phyloP scores from a whole-genome alignment of 2,329 filamentous ascomycete genomes.

The Nemania serpens region DNA sequence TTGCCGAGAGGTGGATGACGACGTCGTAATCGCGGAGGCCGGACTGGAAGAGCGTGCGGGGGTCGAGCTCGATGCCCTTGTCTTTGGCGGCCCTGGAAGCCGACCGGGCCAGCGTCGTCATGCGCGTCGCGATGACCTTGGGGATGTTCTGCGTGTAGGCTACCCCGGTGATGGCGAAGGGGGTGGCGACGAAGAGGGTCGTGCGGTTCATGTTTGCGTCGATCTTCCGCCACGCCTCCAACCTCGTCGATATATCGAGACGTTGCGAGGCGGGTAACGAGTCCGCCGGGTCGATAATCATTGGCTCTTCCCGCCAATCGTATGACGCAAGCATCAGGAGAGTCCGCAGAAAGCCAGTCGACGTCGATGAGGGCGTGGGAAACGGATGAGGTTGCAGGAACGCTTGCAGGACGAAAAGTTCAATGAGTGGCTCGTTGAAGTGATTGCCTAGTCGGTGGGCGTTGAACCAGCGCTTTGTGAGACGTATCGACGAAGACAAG shows the following conservation, averaged over 20 bases:
- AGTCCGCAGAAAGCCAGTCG: slow-evolving; percentile 80
- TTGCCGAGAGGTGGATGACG: slow-evolving; percentile 71
- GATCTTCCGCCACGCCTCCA: slow-evolving; percentile 84
- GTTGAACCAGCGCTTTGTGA: slow-evolving; percentile 89
- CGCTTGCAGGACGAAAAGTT: slow-evolving; percentile 76
- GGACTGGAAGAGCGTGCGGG: slow-evolving; percentile 70
- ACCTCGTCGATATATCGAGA: slow-evolving; percentile 67
- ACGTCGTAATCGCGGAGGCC: slow-evolving; percentile 82
- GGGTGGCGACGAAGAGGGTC: slow-evolving; percentile 80
- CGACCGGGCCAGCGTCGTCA: slow-evolving; percentile 80
- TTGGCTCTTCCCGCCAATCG: slow-evolving; percentile 87
- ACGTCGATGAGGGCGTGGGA: slow-evolving; percentile 73
- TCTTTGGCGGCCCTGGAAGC: slow-evolving; percentile 66
- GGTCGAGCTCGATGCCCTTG: slow-evolving; percentile 57
- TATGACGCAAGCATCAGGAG: slow-evolving; percentile 80
- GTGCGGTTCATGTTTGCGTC: slow-evolving; percentile 87
- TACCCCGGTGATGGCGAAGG: slow-evolving; percentile 75
- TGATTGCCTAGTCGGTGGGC: slow-evolving; percentile 67
- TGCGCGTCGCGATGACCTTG: slow-evolving; percentile 81
- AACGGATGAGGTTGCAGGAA: slow-evolving; percentile 86
- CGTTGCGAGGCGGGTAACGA: slow-evolving; percentile 66
- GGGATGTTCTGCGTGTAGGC: slow-evolving; percentile 79
- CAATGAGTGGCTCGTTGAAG: slow-evolving; percentile 79
- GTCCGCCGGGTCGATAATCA: slow-evolving; percentile 76
- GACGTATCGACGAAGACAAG: slow-evolving; percentile 79